Conservation (phyloP, 2,329 filamentous ascomycete genomes). For the Penicillium nordicum region DNA sequence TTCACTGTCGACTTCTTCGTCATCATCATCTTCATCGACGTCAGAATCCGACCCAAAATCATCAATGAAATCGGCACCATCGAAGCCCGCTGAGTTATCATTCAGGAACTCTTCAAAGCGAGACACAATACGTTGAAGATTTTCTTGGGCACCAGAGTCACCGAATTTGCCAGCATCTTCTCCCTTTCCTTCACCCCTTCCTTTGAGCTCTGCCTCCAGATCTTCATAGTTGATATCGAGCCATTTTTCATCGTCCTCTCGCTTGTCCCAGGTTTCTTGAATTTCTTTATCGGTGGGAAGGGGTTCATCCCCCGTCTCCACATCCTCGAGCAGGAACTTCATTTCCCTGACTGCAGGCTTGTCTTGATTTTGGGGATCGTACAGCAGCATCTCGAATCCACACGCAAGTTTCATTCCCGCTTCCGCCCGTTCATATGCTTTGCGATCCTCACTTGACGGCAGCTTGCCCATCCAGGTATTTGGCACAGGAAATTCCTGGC, state of each 20-base stretch:
- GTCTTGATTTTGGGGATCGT: conserved; percentile 64
- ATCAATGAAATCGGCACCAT: conserved; percentile 67
- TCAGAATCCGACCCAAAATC: conserved; percentile 68
- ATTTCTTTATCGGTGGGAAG: conserved; percentile 77
- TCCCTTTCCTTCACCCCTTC: conserved; percentile 45
- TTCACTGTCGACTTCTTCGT: conserved; percentile 56
- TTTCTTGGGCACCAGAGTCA: conserved; percentile 44
- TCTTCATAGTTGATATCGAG: conserved; percentile 87
- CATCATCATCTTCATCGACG: conserved; percentile 51
- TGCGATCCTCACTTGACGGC: conserved; percentile 44
- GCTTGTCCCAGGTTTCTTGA: conserved; percentile 58
- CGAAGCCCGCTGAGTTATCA: conserved; percentile 74
- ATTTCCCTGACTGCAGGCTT: conserved; percentile 71
- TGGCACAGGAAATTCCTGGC: conserved; percentile 71
- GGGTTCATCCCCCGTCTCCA: conserved; percentile 65
- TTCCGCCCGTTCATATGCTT: conserved; percentile 50
- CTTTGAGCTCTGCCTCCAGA: conserved; percentile 74
- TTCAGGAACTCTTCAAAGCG: conserved; percentile 91
- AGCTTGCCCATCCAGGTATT: conserved; percentile 53
- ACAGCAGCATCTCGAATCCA: conserved; percentile 84
- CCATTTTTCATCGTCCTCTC: conserved; percentile 86
- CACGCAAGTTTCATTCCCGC: conserved; percentile 85
- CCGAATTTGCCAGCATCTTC: conserved; percentile 40
- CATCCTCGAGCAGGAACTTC: conserved; percentile 69
- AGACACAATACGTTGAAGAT: conserved; percentile 85